Evolutionary conservation across 441 rosid genomes (phyloP).

Genomic region (Populus hybrid): DNA sequence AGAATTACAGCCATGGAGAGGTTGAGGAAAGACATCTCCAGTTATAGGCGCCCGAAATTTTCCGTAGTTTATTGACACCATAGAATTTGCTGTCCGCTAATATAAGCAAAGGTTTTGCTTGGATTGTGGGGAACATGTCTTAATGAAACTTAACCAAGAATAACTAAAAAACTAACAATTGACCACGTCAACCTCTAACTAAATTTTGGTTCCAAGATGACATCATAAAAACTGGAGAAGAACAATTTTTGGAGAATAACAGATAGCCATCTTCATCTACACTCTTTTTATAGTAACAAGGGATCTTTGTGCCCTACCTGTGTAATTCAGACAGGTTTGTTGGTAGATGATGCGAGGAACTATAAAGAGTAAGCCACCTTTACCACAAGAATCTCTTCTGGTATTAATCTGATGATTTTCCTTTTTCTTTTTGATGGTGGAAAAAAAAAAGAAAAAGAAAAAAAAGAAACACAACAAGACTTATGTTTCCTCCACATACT

Average conservation of each 20-base stretch:
- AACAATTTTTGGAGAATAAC: not conserved
- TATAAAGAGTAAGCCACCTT: not conserved
- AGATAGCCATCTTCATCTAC: not conserved
- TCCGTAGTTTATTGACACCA: slow-evolving; percentile 18
- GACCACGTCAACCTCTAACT: slow-evolving; percentile 3
- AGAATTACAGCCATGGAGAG: slow-evolving; percentile 27
- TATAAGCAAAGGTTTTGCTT: slow-evolving; percentile 17
- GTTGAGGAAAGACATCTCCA: slow-evolving; percentile 10
- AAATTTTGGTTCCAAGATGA: not conserved
- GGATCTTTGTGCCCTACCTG: not conserved
- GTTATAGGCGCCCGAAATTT: slow-evolving; percentile 17
- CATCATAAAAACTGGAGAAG: no score
- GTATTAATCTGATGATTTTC: not conserved
- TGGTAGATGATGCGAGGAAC: not conserved
- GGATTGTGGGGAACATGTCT: not conserved
- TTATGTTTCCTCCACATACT: not conserved
- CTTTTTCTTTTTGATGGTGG: not conserved
- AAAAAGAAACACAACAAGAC: no score
- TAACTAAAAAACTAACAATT: not conserved
- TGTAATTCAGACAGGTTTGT: not conserved
- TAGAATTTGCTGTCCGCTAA: slow-evolving; percentile 22
- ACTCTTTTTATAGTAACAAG: not conserved
- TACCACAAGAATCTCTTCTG: not conserved
- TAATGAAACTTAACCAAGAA: not conserved
- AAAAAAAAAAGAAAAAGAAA: no score